A percentile compares a stretch with the other conserved stretches of the same genome.
phyloP scores from a whole-genome alignment of 306 rosid species.

The Prunus fruticosa region DNA sequence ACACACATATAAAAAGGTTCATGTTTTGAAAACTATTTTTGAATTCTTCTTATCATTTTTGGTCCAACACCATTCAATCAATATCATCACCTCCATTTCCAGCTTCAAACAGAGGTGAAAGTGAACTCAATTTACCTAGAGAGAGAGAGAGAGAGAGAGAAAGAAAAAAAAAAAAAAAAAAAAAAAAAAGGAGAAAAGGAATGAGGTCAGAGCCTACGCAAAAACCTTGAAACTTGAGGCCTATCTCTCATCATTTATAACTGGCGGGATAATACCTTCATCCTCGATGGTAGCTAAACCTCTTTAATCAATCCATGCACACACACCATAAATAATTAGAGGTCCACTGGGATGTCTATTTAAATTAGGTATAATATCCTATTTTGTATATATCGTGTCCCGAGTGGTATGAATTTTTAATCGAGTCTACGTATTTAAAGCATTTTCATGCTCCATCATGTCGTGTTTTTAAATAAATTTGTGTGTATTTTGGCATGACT shows the following conservation, averaged over 20 bases:
- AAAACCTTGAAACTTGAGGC: background rate
- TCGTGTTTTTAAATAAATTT: too few species aligned
- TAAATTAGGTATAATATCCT: background rate
- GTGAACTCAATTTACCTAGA: background rate
- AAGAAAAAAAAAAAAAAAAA: background rate
- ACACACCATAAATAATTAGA: background rate
- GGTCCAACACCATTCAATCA: background rate
- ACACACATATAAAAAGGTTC: conserved; percentile 7
- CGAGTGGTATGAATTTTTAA: background rate
- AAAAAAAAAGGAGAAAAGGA: background rate
- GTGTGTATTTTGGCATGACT: too few species aligned
- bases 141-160: background rate
- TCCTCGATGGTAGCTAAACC: background rate
- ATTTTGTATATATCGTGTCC: background rate
- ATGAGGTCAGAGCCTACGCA: conserved; percentile 14
- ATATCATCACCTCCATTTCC: background rate
- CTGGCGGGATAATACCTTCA: background rate
- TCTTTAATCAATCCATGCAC: background rate
- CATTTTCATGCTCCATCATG: background rate
- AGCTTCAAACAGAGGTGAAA: background rate
- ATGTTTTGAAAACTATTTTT: background rate
- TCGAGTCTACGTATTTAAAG: background rate
- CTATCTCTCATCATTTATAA: background rate
- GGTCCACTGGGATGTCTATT: background rate
- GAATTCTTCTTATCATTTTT: background rate